Evolutionary conservation across 208 protist genomes (phyloP).

Genomic region (Acanthamoeba castellanii): DNA sequence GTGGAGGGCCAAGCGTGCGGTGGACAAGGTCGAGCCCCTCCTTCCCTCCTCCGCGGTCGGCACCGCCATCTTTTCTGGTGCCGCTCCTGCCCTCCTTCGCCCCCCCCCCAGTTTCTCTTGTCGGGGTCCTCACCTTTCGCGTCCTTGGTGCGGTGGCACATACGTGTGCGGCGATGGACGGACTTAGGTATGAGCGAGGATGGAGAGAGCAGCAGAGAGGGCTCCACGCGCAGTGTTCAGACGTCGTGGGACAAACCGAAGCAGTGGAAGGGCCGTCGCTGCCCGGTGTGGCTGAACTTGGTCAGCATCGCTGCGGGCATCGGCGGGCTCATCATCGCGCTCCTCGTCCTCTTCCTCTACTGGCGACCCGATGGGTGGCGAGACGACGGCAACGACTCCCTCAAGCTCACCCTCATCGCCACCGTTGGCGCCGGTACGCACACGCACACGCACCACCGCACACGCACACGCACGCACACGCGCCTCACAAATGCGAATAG

Average conservation of each 20-base stretch:
- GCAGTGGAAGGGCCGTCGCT: background rate
- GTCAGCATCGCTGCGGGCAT: background rate
- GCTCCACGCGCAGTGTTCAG: background rate
- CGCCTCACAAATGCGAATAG: background rate
- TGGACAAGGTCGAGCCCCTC: background rate
- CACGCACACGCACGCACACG: background rate
- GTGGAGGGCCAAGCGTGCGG: background rate
- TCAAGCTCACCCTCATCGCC: constrained; percentile 51
- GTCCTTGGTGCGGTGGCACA: background rate
- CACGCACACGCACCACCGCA: background rate
- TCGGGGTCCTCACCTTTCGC: background rate
- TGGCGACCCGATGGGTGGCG: constrained; percentile 48
- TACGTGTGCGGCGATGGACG: background rate
- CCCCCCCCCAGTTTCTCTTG: background rate
- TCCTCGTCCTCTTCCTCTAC: constrained; percentile 18
- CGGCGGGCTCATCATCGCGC: background rate
- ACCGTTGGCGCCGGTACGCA: background rate
- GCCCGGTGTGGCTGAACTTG: constrained; percentile 20
- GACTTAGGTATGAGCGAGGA: background rate
- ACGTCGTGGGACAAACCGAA: constrained; percentile 19
- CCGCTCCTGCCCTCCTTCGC: background rate
- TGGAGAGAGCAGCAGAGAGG: background rate
- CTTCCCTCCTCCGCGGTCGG: background rate
- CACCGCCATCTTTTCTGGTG: constrained; percentile 1
- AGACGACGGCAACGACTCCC: constrained; percentile 11